Evolutionary conservation across 2,329 filamentous ascomycete species (phyloP).

Genomic region (Cladosporium sp.): DNA sequence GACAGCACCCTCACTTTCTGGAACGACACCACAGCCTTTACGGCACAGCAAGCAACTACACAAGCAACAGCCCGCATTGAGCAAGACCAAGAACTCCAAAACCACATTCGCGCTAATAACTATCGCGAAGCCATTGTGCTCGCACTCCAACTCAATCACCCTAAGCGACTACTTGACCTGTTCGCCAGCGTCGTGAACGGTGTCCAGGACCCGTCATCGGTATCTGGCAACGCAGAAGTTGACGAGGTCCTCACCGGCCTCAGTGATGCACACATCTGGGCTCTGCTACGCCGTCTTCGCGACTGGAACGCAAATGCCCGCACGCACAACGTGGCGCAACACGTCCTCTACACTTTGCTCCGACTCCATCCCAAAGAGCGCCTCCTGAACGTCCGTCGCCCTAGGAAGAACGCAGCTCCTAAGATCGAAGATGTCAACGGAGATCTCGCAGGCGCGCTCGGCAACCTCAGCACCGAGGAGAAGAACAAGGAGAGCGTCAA

Average conservation of each 20-base stretch:
- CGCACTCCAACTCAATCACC: constrained; percentile 91
- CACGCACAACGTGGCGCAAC: constrained; percentile 81
- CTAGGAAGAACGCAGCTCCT: constrained; percentile 28
- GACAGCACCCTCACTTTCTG: constrained; percentile 95
- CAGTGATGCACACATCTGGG: constrained; percentile 81
- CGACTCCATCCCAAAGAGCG: constrained; percentile 77
- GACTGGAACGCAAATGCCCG: constrained; percentile 98
- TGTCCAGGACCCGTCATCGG: constrained; percentile 62
- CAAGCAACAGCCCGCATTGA: constrained; percentile 80
- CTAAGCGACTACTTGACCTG: constrained; percentile 77
- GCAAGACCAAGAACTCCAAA: constrained; percentile 90
- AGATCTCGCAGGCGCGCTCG: constrained; percentile 33
- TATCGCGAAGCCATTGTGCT: constrained; percentile 92
- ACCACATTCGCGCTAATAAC: constrained; percentile 82
- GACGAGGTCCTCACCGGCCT: constrained; percentile 80
- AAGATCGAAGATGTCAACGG: constrained; percentile 28
- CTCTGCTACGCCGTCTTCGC: constrained; percentile 75
- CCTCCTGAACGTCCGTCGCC: constrained; percentile 56
- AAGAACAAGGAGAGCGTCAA: constrained; percentile 62
- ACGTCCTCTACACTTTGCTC: constrained; percentile 76
- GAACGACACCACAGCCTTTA: constrained; percentile 84
- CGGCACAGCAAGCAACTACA: constrained; percentile 70
- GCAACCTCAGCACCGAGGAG: constrained; percentile 34
- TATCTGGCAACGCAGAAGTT: constrained; percentile 66
- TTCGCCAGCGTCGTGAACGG: constrained; percentile 77